Conservation (phyloP, 1,139 yeast species). For the Nematodospora anomalae region DNA sequence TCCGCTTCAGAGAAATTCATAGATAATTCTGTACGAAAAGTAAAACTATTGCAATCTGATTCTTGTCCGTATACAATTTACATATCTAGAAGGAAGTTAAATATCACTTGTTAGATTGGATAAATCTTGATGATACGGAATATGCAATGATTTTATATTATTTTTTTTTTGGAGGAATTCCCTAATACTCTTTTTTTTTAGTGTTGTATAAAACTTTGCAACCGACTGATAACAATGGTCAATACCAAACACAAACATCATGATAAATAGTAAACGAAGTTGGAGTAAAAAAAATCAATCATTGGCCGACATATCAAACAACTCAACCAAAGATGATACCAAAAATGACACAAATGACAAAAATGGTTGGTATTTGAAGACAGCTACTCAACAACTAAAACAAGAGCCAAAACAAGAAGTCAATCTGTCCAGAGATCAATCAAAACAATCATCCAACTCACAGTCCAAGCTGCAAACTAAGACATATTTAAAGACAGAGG, state of each 20-base stretch:
- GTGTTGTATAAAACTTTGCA: conserved; percentile 2
- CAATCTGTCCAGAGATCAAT: neutral
- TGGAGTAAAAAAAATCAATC: neutral
- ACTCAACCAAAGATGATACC: neutral
- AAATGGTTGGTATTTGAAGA: neutral
- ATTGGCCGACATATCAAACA: conserved; percentile 1
- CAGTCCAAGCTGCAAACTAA: neutral
- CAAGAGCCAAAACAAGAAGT: neutral
- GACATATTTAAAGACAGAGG: neutral
- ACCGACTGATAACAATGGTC: neutral
- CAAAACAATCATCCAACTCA: neutral
- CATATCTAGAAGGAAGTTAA: no score
- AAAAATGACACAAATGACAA: neutral
- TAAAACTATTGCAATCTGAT: no score
- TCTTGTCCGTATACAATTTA: no score
- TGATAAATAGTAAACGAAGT: conserved; percentile 1
- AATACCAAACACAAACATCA: neutral
- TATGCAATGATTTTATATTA: no score
- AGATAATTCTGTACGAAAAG: no score
- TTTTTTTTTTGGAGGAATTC: no score
- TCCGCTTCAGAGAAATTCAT: no score
- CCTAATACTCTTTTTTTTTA: no score
- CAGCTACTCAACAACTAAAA: neutral
- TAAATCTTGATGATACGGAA: no score
- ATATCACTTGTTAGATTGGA: no score